phyloP scores from a whole-genome alignment of 345 rosid species.

The Isatis tinctoria region DNA sequence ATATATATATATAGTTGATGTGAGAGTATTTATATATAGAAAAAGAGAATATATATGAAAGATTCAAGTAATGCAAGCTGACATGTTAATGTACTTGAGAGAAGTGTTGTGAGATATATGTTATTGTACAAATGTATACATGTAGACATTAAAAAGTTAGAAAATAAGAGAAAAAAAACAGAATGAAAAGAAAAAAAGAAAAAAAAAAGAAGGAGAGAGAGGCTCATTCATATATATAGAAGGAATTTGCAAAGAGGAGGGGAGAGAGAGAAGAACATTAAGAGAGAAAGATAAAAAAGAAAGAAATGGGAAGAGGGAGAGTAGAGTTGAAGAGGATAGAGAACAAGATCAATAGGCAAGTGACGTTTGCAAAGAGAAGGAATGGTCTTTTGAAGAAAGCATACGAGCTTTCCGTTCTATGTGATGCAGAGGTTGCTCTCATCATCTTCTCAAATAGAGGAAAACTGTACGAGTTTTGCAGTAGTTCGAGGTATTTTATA shows the following conservation, averaged over 20 bases:
- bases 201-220: not conserved
- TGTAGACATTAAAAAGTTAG: conserved; percentile 7
- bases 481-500: conserved; percentile 75
- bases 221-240: not conserved
- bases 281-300: not conserved
- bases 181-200: not conserved
- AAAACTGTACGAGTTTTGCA: conserved; percentile 98
- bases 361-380: conserved; percentile 98
- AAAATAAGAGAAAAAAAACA: not conserved
- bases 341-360: conserved; percentile 98
- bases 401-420: conserved; percentile 95
- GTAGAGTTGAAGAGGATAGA: conserved; percentile 99
- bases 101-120: conserved; percentile 13
- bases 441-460: conserved; percentile 99
- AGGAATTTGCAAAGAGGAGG: not conserved
- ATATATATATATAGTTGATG: not conserved
- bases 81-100: conserved; percentile 29
- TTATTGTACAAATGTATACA: conserved; percentile 21
- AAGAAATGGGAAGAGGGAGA: conserved; percentile 89
- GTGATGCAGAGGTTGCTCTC: conserved; percentile 99
- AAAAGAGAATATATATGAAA: conserved; percentile 24
- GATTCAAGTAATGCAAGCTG: conserved; percentile 22
- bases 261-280: conserved; percentile 1
- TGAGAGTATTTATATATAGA: not conserved
- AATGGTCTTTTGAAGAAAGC: conserved; percentile 99